phyloP scores from a whole-genome alignment of 2,329 filamentous ascomycete genomes.

The Pestalotiopsis fici region DNA sequence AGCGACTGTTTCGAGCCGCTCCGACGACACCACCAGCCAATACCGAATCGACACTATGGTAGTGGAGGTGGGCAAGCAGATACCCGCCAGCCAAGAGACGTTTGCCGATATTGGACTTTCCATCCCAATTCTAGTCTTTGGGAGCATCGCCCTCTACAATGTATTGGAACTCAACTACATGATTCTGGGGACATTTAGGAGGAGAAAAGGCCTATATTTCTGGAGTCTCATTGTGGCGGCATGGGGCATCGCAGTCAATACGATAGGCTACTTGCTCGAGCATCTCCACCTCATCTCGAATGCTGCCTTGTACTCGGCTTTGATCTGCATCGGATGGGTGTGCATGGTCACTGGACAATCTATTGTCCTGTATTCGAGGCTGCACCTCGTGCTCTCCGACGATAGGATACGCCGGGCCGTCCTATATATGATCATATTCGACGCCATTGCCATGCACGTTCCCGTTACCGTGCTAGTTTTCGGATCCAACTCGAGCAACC shows the following conservation, averaged over 20 bases:
- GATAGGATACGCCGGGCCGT: slow-evolving; percentile 22
- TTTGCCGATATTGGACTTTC: slow-evolving; percentile 8
- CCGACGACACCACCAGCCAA: background rate
- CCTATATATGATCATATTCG: slow-evolving; percentile 22
- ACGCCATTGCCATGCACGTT: slow-evolving; percentile 18
- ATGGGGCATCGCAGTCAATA: slow-evolving; percentile 30
- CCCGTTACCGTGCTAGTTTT: background rate
- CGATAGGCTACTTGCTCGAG: slow-evolving; percentile 31
- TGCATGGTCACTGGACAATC: slow-evolving; percentile 33
- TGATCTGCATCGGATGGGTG: slow-evolving; percentile 31
- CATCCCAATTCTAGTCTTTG: slow-evolving; percentile 37
- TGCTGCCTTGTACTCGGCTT: slow-evolving; percentile 21
- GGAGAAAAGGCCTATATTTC: slow-evolving; percentile 31
- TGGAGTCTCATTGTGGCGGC: slow-evolving; percentile 28
- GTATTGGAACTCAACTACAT: slow-evolving; percentile 30
- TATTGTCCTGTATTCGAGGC: slow-evolving; percentile 31
- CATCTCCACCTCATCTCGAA: slow-evolving; percentile 29
- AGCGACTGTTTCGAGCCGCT: background rate
- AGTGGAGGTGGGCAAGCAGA: background rate
- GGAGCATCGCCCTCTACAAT: slow-evolving; percentile 34
- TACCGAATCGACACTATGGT: background rate
- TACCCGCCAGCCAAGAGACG: background rate
- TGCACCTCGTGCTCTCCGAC: slow-evolving; percentile 28
- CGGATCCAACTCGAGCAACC: slow-evolving; percentile 20
- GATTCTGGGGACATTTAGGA: slow-evolving; percentile 30